phyloP scores from a whole-genome alignment of 495 filamentous ascomycete species.

The Astrothelium macrocarpum region DNA sequence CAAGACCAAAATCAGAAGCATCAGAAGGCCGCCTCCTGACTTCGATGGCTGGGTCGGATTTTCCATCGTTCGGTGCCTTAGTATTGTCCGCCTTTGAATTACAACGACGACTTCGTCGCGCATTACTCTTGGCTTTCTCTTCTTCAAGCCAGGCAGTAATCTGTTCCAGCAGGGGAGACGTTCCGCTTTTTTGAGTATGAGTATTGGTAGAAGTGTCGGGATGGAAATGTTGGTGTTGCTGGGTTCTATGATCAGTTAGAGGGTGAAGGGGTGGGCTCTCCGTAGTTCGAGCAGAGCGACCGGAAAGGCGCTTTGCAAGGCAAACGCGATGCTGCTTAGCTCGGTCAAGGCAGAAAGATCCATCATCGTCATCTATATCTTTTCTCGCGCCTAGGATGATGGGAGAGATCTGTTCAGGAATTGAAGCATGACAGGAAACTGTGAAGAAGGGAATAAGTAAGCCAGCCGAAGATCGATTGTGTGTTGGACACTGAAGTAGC shows the following conservation, averaged over 20 bases:
- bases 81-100: conserved; percentile 17
- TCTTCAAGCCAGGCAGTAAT: conserved; percentile 70
- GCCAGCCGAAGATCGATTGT: background rate
- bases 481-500: background rate
- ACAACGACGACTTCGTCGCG: conserved; percentile 36
- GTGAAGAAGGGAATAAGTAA: conserved; percentile 6
- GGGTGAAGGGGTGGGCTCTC: conserved; percentile 6
- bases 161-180: conserved; percentile 51
- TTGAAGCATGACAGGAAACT: conserved; percentile 31
- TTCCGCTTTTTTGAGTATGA: background rate
- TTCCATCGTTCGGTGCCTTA: conserved; percentile 8
- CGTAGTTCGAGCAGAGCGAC: conserved; percentile 17
- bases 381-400: conserved; percentile 29
- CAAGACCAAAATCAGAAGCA: conserved; percentile 23
- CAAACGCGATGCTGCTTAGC: conserved; percentile 25
- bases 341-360: conserved; percentile 1
- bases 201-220: background rate
- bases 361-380: conserved; percentile 29
- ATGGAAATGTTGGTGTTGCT: background rate
- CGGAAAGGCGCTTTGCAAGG: conserved; percentile 24
- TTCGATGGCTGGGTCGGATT: conserved; percentile 22
- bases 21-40: conserved; percentile 17
- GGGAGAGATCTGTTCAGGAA: conserved; percentile 32
- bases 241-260: conserved; percentile 12
- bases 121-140: conserved; percentile 57